Base-by-base conservation (phyloP, 345 rosid genomes). In the Corymbia maculata region DNA sequence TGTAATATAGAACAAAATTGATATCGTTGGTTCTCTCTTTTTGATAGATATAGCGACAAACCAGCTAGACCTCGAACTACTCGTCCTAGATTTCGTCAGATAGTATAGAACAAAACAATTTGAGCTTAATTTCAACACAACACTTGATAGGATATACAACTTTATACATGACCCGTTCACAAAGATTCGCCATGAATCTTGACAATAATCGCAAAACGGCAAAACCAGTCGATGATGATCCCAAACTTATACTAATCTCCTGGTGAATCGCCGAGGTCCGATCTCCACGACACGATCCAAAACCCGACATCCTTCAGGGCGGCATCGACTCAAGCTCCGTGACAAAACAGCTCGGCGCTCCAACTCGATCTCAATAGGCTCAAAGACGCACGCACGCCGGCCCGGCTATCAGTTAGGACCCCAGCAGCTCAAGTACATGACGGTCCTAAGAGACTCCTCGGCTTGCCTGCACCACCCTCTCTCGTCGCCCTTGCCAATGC, bases 381-480 rank as follows among this genome's bases (percentile, higher is more conserved):
- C 47, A 24, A 70, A 70, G 80, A 70, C 53, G 21, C 47, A 28
- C 9, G 21, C 30, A 55, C 61, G 28, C 61, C 28, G 0, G 42
- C 49, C 19, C 26, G 16, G 45, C 52, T 2, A 17, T 87, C 15
- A 44, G 50, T 85, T 88, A 89, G 61, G 93, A 30, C 90, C 89
- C 96, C 94, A 92, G 88, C 94, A 92, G 88, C 92, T 92, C 90
- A 92, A 90, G 90, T 89, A 92, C 91, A 93, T 87, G 52, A 92
- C 86, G 45, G 87, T 92, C 36, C 86, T 89, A 28, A 92, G 52
- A 9, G 94, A 91, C 8, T 92, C 94, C 24, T 91, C 92, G 1
- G 90, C 55, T 32, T 90, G 91, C 66, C 88, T 75, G 61, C 28
- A 5, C 36, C 51, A 1, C 24, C 51, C 15, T 52, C 66, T 22